phyloP scores from a whole-genome alignment of 2,329 filamentous ascomycete genomes.

The Macrophomina tecta region DNA sequence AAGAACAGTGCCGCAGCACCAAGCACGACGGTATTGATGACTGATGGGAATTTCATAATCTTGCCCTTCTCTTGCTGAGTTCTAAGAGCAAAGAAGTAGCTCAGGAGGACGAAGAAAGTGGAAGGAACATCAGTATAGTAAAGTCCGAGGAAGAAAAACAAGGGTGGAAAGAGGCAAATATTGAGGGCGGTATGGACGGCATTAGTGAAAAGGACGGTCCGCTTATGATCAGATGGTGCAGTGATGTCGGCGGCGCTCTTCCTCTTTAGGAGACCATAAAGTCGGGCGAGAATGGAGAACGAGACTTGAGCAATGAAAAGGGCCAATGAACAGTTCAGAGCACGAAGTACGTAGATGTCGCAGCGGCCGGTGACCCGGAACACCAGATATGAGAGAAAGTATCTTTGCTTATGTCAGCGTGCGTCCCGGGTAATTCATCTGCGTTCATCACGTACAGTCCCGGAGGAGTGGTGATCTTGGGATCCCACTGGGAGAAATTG shows the following conservation, averaged over 20 bases:
- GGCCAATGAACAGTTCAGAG: slow-evolving; percentile 40
- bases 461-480: slow-evolving; percentile 96
- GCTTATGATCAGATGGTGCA: slow-evolving; percentile 31
- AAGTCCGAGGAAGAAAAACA: slow-evolving; percentile 95
- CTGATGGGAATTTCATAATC: slow-evolving; percentile 29
- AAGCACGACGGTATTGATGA: slow-evolving; percentile 49
- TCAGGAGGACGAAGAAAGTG: slow-evolving; percentile 73
- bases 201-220: slow-evolving; percentile 40
- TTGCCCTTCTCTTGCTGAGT: slow-evolving; percentile 30
- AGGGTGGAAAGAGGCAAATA: slow-evolving; percentile 80
- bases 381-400: slow-evolving; percentile 49
- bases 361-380: slow-evolving; percentile 47
- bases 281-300: slow-evolving; percentile 25
- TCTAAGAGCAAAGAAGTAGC: slow-evolving; percentile 61
- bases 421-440: slow-evolving; percentile 50
- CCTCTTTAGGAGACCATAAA: slow-evolving; percentile 25
- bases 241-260: not conserved
- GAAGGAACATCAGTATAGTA: slow-evolving; percentile 96
- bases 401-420: slow-evolving; percentile 44
- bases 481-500: slow-evolving; percentile 81
- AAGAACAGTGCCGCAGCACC: slow-evolving; percentile 75
- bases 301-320: slow-evolving; percentile 27
- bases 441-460: slow-evolving; percentile 64
- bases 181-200: slow-evolving; percentile 73
- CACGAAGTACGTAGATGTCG: slow-evolving; percentile 44